phyloP scores from a whole-genome alignment of 495 filamentous ascomycete species.

The Sporormia fimetaria region DNA sequence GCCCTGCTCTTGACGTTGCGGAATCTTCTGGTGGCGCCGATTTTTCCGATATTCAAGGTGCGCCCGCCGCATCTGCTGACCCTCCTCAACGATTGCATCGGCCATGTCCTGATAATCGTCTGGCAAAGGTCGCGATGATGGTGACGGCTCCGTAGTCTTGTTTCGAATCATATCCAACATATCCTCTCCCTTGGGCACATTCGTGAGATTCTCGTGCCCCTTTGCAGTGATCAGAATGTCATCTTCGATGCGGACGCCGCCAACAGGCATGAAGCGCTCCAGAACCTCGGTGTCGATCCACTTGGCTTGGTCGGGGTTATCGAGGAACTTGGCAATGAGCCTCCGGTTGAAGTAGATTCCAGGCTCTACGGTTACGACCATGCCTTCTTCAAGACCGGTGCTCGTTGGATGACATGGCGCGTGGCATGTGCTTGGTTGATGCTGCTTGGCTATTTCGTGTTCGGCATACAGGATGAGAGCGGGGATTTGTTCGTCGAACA shows the following conservation, averaged over 20 bases:
- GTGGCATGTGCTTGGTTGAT: no score
- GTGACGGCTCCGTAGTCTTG: slow-evolving; percentile 5
- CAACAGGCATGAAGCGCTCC: slow-evolving; percentile 60
- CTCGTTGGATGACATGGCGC: slow-evolving; percentile 15
- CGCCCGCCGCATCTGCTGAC: no score
- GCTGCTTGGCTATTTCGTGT: no score
- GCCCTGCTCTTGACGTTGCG: neutral
- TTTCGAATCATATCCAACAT: slow-evolving; percentile 48
- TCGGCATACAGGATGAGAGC: no score
- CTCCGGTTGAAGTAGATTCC: slow-evolving; percentile 49
- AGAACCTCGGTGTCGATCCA: slow-evolving; percentile 68
- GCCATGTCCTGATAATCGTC: neutral
- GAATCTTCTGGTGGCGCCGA: neutral
- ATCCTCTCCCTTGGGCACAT: slow-evolving; percentile 65
- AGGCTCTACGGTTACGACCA: slow-evolving; percentile 81
- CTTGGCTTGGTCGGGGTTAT: slow-evolving; percentile 45
- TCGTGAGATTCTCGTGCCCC: slow-evolving; percentile 75
- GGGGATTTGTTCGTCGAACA: no score
- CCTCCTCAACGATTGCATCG: neutral
- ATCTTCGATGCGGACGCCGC: slow-evolving; percentile 88
- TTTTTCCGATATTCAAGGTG: no score
- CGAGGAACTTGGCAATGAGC: slow-evolving; percentile 31
- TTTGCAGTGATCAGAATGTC: slow-evolving; percentile 68
- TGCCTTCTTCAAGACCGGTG: slow-evolving; percentile 46
- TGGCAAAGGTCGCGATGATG: neutral